Percentiles rank a stretch among this genome's conserved stretches.
Conservation (phyloP, 148 eudicot species). For the Fagopyrum homotropicum region DNA sequence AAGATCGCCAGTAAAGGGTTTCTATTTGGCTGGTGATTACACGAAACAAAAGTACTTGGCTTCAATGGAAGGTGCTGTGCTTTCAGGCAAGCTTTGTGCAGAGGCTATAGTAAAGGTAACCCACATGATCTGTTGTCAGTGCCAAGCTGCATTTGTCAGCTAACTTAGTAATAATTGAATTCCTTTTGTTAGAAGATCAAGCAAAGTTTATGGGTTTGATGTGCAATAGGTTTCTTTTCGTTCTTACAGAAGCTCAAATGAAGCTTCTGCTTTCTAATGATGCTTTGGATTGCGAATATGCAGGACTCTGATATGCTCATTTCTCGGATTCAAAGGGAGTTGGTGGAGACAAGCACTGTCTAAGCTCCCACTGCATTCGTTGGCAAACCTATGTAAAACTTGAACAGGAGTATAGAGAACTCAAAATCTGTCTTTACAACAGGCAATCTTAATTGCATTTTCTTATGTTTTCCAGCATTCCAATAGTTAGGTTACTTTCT, state of each 20-base stretch:
- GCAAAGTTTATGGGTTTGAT: neutral
- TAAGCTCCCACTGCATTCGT: slow-evolving; percentile 13
- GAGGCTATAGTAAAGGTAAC: slow-evolving; percentile 91
- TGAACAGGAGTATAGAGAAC: neutral
- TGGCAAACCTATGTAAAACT: neutral
- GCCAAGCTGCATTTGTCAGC: neutral
- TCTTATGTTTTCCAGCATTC: too few relatives aligned
- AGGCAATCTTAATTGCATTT: too few relatives aligned
- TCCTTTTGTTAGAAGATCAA: neutral
- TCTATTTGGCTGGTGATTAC: slow-evolving; percentile 96
- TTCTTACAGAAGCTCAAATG: neutral
- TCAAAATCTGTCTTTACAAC: too few relatives aligned
- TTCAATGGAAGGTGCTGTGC: slow-evolving; percentile 99
- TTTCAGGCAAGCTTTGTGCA: slow-evolving; percentile 95
- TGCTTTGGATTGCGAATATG: slow-evolving; percentile 8
- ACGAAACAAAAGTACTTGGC: slow-evolving; percentile 97
- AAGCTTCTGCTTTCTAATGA: neutral
- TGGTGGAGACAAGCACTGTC: slow-evolving; percentile 44
- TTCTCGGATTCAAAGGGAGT: slow-evolving; percentile 32
- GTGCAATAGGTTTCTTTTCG: neutral
- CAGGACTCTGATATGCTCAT: slow-evolving; percentile 63
- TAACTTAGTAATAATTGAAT: neutral
- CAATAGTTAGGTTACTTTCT: too few relatives aligned
- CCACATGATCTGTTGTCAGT: neutral
- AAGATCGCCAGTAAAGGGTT: slow-evolving; percentile 85